phyloP scores from a whole-genome alignment of 2,329 filamentous ascomycete species.

The Neonectria hederae region DNA sequence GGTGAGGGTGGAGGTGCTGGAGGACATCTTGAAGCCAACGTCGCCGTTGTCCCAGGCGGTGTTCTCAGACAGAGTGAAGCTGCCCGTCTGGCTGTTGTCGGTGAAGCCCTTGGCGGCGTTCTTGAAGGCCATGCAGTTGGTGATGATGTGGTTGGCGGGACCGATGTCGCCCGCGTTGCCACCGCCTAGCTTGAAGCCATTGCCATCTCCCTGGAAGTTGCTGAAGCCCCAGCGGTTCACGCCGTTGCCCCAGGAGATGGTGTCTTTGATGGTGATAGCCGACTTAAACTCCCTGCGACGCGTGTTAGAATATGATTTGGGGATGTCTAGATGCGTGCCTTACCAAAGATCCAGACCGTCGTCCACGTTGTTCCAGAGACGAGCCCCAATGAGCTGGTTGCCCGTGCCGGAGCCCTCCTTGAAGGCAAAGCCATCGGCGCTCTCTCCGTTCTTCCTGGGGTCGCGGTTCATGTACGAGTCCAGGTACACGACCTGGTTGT shows the following conservation, averaged over 20 bases:
- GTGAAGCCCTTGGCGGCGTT: slow-evolving; percentile 58
- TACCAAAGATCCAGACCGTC: slow-evolving; percentile 50
- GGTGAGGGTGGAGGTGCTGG: slow-evolving; percentile 46
- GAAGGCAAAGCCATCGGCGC: slow-evolving; percentile 59
- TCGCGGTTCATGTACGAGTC: slow-evolving; percentile 55
- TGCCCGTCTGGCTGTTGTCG: slow-evolving; percentile 56
- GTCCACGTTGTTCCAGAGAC: slow-evolving; percentile 62
- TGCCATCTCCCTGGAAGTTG: slow-evolving; percentile 56
- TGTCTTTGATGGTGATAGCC: slow-evolving; percentile 54
- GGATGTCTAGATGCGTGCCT: not conserved
- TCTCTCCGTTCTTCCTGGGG: slow-evolving; percentile 61
- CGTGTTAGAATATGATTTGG: not conserved
- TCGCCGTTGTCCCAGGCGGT: slow-evolving; percentile 58
- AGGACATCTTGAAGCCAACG: slow-evolving; percentile 51
- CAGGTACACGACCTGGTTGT: slow-evolving; percentile 52
- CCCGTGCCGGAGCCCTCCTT: slow-evolving; percentile 58
- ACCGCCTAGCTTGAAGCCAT: slow-evolving; percentile 59
- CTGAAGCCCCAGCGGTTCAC: slow-evolving; percentile 56
- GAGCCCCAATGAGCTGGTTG: slow-evolving; percentile 55
- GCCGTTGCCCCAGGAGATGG: slow-evolving; percentile 57
- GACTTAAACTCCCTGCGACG: slow-evolving; percentile 48
- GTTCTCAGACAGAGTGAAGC: slow-evolving; percentile 52
- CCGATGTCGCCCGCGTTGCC: slow-evolving; percentile 47
- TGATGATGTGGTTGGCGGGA: slow-evolving; percentile 54
- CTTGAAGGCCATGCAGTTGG: slow-evolving; percentile 56